phyloP scores from a whole-genome alignment of 1,284 basidiomycete species.

The Ceratobasidium sp. region DNA sequence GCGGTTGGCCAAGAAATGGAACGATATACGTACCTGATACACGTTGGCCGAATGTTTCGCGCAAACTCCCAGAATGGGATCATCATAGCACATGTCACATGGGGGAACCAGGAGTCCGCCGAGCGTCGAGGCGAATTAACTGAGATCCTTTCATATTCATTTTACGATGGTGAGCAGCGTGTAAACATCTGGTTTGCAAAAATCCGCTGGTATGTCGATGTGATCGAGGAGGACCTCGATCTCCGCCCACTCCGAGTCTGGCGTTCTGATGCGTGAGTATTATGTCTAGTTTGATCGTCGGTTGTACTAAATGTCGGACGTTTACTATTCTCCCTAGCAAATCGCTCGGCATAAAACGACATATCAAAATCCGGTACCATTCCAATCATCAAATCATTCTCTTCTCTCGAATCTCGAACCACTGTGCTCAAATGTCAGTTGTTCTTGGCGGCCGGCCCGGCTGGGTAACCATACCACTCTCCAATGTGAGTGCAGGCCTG shows the following conservation, averaged over 20 bases:
- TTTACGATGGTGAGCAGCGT: too few relatives aligned
- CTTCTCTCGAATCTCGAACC: neutral
- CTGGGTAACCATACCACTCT: slow-evolving; percentile 6
- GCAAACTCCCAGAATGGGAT: slow-evolving; percentile 18
- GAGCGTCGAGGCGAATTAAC: slow-evolving; percentile 6
- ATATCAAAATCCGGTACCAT: neutral
- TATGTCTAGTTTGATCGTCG: neutral
- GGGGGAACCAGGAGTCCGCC: neutral
- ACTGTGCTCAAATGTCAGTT: neutral
- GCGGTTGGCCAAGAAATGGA: neutral
- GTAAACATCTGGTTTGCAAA: neutral
- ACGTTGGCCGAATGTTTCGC: slow-evolving; percentile 5
- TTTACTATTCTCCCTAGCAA: neutral
- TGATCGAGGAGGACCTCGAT: neutral
- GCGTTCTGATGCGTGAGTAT: slow-evolving; percentile 7
- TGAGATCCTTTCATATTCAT: slow-evolving; percentile 6
- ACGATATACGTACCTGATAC: neutral
- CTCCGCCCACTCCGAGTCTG: neutral
- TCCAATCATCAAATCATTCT: neutral
- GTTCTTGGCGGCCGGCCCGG: neutral
- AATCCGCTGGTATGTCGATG: slow-evolving; percentile 18
- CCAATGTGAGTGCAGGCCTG: neutral
- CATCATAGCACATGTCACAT: neutral
- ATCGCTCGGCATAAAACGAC: neutral
- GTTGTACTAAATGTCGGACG: neutral